Base-by-base conservation (phyloP, 1,284 basidiomycete species). In the Cutaneotrichosporon cyanovorans region DNA sequence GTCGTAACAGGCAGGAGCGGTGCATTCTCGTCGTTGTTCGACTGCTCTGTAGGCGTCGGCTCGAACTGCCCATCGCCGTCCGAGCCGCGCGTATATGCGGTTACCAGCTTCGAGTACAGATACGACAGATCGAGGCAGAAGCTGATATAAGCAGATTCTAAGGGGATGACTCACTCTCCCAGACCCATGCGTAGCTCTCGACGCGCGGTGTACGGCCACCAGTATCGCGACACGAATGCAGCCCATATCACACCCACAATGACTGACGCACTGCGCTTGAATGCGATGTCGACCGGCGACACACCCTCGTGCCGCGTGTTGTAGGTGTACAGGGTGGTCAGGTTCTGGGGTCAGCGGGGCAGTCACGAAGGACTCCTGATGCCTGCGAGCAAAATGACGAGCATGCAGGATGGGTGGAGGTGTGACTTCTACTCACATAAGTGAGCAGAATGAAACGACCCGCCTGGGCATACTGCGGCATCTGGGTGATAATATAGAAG, bases 201-300 rank as follows among this genome's bases (percentile, higher is more conserved):
- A 43, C 92, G 75, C 1, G 92, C 92, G 63, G 95, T 92, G 18
- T 87, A 81, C 1, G 93, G 92, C 91, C 92, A 97, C 82, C 91
- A 89, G 55, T 85, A 84, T 39, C 87, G 77, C 6, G 87, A 91
- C 12, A 96, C 81, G 22, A 95, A 69, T 3, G 83, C 80, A 0
- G 90, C 91, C 85, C 87, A 97, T 1, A 92, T 66, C 0, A 93
- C 88, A 14, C 92, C 92, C 6, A 80, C 77, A 0, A 80, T 83
- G n/a, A 98, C 92, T 19, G 89, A 79, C 4, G 84, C 63, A 0
- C 84, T 83, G 44, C 92, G 83, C 59, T 83, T 79, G 37, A 79
- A 74, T 0, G 88, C 92, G 40, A 95, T 81, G 33, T 80, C 72
- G 30, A 82, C 63, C 0, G 89, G 83, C 2, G 83, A 79, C 4